Percentiles rank a stretch among this genome's conserved stretches.
Conservation (phyloP, 2,329 filamentous ascomycete genomes). For the Pyricularia grisea region DNA sequence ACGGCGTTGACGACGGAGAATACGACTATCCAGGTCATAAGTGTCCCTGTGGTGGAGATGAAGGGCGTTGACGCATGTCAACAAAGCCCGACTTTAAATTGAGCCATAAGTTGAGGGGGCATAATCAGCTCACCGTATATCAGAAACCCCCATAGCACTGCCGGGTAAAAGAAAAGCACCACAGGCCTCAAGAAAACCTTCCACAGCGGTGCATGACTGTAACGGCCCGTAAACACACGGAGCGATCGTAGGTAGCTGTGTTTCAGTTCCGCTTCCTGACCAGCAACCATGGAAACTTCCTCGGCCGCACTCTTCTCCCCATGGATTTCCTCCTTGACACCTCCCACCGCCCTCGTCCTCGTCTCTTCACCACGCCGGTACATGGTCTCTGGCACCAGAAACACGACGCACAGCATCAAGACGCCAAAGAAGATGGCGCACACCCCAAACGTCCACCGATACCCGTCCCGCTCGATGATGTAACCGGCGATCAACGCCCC, state of each 20-base stretch:
- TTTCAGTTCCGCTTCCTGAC: conserved; percentile 16
- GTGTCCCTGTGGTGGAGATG: conserved; percentile 13
- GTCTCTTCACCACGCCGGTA: conserved; percentile 24
- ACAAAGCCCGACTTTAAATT: background rate
- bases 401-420: conserved; percentile 30
- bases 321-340: background rate
- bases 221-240: conserved; percentile 24
- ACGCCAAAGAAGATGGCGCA: conserved; percentile 34
- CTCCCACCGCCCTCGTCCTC: background rate
- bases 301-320: conserved; percentile 8
- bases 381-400: conserved; percentile 41
- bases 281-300: conserved; percentile 7
- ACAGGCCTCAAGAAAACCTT: conserved; percentile 33
- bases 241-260: conserved; percentile 22
- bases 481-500: conserved; percentile 29
- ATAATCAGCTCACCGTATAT: conserved; percentile 29
- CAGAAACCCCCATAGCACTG: conserved; percentile 38
- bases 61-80: background rate
- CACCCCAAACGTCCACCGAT: conserved; percentile 35
- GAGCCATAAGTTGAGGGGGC: background rate
- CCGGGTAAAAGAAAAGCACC: conserved; percentile 39
- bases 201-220: conserved; percentile 26
- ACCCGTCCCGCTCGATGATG: conserved; percentile 29
- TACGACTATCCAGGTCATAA: conserved; percentile 24
- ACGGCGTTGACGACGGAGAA: conserved; percentile 37